These are phyloP conservation scores for Puya raimondii DNA, from an alignment of 176 grass and related monocot species.

Conservation along the genomic window DNA sequence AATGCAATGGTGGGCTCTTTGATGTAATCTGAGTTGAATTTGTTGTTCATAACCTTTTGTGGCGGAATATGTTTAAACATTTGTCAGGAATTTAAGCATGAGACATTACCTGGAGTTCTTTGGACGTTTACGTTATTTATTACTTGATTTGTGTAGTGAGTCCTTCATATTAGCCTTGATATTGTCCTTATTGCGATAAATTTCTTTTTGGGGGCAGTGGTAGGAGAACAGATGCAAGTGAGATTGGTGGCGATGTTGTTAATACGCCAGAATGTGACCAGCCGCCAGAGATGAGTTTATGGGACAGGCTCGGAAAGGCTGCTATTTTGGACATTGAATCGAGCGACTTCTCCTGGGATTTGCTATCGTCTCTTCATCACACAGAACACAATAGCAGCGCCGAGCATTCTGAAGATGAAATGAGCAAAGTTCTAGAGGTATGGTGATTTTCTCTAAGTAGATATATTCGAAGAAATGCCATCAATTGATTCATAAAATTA, in stretches of 20 bases:
- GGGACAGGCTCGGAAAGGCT: conserved; percentile 78
- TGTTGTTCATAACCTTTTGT: too few species aligned
- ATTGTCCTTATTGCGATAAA: conserved; percentile 21
- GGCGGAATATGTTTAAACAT: too few species aligned
- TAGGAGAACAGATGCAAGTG: conserved; percentile 25
- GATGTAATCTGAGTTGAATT: too few species aligned
- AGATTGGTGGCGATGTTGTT: conserved; percentile 19
- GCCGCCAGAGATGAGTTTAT: conserved; percentile 62
- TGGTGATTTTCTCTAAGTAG: conserved; percentile 7
- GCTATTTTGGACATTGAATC: conserved; percentile 60
- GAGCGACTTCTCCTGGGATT: conserved; percentile 66
- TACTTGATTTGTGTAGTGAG: too few species aligned
- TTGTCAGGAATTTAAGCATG: too few species aligned
- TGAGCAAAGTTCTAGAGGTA: conserved; percentile 84
- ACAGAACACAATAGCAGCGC: conserved; percentile 66
- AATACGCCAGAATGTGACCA: conserved; percentile 27
- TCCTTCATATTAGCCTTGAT: neutral
- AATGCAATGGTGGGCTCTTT: too few species aligned
- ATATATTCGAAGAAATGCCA: neutral
- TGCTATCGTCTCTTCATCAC: conserved; percentile 75
- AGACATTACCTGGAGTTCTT: too few species aligned
- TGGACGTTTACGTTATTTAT: too few species aligned
- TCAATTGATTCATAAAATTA: neutral
- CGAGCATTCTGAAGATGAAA: conserved; percentile 88
- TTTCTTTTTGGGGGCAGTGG: conserved; percentile 19